Conservation (phyloP, 306 rosid genomes). For the Lablab purpureus region DNA sequence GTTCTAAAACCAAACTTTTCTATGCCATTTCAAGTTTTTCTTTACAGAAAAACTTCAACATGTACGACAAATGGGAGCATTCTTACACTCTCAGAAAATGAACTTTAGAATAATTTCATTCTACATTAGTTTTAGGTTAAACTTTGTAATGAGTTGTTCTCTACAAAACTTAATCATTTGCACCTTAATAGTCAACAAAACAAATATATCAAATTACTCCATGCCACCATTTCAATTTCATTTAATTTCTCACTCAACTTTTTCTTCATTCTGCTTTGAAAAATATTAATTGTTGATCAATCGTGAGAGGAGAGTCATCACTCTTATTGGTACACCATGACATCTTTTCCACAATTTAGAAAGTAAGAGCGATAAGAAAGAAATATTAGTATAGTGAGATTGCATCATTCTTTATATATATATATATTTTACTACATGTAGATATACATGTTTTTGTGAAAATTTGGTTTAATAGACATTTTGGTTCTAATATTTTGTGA, state of each 20-base stretch:
- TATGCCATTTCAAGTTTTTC: background rate
- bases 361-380: background rate
- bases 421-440: no score
- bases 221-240: conserved; percentile 21
- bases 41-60: background rate
- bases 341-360: background rate
- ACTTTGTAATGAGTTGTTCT: background rate
- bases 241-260: conserved; percentile 6
- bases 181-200: background rate
- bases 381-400: background rate
- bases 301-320: conserved; percentile 35
- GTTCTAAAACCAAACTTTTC: background rate
- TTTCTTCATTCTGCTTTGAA: background rate
- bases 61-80: background rate
- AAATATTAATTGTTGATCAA: conserved; percentile 11
- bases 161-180: background rate
- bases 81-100: background rate
- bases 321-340: conserved; percentile 28
- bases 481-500: no score
- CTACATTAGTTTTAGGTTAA: background rate
- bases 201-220: background rate
- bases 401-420: no score
- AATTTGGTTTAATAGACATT: no score
- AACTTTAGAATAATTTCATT: background rate
- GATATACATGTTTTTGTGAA: no score